Percentiles rank a stretch among this genome's conserved stretches.
Conservation (phyloP, 331 rosid species). For the Malus hybrid region DNA sequence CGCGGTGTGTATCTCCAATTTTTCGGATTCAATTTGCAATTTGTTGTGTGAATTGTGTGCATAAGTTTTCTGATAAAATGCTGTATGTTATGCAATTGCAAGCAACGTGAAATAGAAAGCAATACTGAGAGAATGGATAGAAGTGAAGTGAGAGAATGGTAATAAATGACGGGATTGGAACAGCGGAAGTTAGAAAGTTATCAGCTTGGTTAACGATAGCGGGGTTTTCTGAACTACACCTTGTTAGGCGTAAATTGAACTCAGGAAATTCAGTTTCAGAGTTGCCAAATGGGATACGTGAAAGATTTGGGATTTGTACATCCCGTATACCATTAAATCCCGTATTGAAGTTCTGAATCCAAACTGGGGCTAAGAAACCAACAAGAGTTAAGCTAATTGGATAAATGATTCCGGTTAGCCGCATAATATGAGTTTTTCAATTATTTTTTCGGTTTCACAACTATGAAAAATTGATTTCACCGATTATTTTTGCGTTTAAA, state of each 20-base stretch:
- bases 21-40: neutral
- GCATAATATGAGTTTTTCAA: neutral
- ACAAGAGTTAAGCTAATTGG: neutral
- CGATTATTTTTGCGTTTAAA: neutral
- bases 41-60: neutral
- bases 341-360: no score
- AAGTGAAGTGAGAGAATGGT: neutral
- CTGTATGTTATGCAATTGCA: neutral
- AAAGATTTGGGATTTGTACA: no score
- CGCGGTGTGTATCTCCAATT: constrained; percentile 38
- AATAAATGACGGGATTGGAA: neutral
- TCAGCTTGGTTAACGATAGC: neutral
- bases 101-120: neutral
- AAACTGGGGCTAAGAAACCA: neutral
- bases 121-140: neutral
- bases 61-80: neutral
- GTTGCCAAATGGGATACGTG: neutral
- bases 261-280: no score
- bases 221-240: neutral
- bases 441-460: neutral
- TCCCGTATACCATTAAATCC: no score
- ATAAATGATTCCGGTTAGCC: neutral
- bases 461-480: neutral
- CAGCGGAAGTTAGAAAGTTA: neutral
- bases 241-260: neutral